These are phyloP conservation scores for Nakazawaea ernobii DNA, from an alignment of 805 yeast genomes.

Conservation along the genomic window DNA sequence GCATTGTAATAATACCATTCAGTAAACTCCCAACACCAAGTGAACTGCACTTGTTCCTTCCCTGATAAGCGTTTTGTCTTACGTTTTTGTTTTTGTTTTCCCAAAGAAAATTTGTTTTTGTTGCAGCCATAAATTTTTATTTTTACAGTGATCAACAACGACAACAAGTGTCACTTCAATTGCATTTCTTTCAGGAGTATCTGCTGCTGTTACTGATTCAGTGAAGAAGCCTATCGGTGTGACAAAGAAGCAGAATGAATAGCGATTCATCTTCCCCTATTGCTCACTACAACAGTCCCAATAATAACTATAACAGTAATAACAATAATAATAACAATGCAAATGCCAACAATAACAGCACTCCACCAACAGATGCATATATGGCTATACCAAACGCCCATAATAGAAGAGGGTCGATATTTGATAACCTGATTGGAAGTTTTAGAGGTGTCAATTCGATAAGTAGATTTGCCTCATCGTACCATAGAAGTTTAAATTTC, in stretches of 20 bases:
- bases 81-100: too few relatives aligned
- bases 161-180: neutral
- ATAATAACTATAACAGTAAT: neutral
- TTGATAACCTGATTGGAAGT: slow-evolving; percentile 41
- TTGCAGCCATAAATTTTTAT: too few relatives aligned
- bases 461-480: slow-evolving; percentile 75
- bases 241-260: neutral
- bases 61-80: too few relatives aligned
- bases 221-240: too few relatives aligned
- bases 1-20: too few relatives aligned
- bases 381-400: slow-evolving; percentile 8
- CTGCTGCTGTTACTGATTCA: neutral
- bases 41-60: too few relatives aligned
- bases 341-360: neutral
- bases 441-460: slow-evolving; percentile 64
- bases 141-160: too few relatives aligned
- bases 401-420: slow-evolving; percentile 9
- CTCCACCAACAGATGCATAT: slow-evolving; percentile 9
- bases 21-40: too few relatives aligned
- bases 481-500: slow-evolving; percentile 70
- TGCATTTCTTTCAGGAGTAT: neutral
- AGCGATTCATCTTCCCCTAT: neutral
- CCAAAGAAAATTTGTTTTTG: too few relatives aligned
- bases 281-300: neutral
- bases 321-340: neutral